Evolutionary conservation across 2,329 filamentous ascomycete genomes (phyloP).

Genomic region (Fusarium duplospermum): DNA sequence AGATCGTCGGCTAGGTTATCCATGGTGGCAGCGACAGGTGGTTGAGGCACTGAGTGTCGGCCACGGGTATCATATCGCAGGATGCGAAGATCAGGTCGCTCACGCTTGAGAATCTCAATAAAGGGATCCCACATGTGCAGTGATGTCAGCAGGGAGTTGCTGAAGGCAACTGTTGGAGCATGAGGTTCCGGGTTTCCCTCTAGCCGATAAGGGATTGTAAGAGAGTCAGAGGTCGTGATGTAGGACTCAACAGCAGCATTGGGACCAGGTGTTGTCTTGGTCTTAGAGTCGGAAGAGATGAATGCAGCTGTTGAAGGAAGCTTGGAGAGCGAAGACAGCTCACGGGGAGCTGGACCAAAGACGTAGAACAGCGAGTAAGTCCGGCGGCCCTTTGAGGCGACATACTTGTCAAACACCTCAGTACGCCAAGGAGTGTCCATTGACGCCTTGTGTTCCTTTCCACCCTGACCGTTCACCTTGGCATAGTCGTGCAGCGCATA

Average conservation of each 20-base stretch:
- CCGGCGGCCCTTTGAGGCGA: conserved; percentile 67
- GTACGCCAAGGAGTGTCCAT: conserved; percentile 71
- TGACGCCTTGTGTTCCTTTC: conserved; percentile 72
- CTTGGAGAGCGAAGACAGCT: conserved; percentile 68
- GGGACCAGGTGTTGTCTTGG: conserved; percentile 63
- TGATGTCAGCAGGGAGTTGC: conserved; percentile 84
- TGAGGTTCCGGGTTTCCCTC: conserved; percentile 75
- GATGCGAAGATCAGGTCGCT: conserved; percentile 75
- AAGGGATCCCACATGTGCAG: conserved; percentile 85
- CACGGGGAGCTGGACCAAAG: conserved; percentile 79
- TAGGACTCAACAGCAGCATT: conserved; percentile 73
- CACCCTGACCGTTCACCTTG: conserved; percentile 73
- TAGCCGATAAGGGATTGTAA: conserved; percentile 77
- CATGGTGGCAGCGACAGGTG: conserved; percentile 65
- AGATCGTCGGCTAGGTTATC: conserved; percentile 77
- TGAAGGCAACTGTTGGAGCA: conserved; percentile 79
- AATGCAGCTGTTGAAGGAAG: conserved; percentile 63
- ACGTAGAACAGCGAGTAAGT: conserved; percentile 81
- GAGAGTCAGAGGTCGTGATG: conserved; percentile 75
- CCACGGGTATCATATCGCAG: conserved; percentile 84
- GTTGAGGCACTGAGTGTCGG: conserved; percentile 63
- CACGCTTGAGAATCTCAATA: conserved; percentile 68
- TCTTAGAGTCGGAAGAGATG: conserved; percentile 65
- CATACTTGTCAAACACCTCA: conserved; percentile 68
- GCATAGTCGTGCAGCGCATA: conserved; percentile 80